phyloP scores from a whole-genome alignment of 371 early-diverging fungal species.

The Mortierella sp. region DNA sequence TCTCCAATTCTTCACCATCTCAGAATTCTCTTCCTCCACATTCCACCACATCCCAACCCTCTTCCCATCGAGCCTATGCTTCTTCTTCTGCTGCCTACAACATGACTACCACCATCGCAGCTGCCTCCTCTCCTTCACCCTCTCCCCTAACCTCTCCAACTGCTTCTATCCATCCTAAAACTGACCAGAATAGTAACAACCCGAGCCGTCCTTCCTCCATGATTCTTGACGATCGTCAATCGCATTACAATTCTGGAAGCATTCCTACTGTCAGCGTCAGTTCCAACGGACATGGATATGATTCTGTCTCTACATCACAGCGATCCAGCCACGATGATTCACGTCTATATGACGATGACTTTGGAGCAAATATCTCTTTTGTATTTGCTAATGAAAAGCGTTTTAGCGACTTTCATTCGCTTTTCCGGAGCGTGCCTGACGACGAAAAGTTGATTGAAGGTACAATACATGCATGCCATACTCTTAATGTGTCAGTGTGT shows the following conservation, averaged over 20 bases:
- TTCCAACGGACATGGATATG: slow-evolving; percentile 2
- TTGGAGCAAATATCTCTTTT: slow-evolving; percentile 30
- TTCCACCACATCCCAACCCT: background rate
- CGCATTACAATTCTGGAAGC: background rate
- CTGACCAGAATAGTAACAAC: background rate
- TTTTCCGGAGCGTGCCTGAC: slow-evolving; percentile 75
- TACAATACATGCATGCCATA: slow-evolving; percentile 21
- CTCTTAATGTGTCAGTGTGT: background rate
- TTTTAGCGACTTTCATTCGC: slow-evolving; percentile 72
- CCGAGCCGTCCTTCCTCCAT: background rate
- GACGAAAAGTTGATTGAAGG: slow-evolving; percentile 77
- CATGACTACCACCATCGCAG: slow-evolving; percentile 1
- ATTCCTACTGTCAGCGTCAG: background rate
- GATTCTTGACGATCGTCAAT: background rate
- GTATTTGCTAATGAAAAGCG: slow-evolving; percentile 65
- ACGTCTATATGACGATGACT: slow-evolving; percentile 9
- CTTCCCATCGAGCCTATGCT: background rate
- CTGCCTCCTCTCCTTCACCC: background rate
- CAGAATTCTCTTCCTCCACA: background rate
- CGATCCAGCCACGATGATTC: background rate
- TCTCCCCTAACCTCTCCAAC: background rate
- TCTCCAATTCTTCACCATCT: background rate
- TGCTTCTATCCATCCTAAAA: background rate
- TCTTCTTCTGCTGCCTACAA: background rate
- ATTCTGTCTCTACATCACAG: background rate